Conservation (phyloP, 2,329 filamentous ascomycete species). For the Uncinocarpus reesii region DNA sequence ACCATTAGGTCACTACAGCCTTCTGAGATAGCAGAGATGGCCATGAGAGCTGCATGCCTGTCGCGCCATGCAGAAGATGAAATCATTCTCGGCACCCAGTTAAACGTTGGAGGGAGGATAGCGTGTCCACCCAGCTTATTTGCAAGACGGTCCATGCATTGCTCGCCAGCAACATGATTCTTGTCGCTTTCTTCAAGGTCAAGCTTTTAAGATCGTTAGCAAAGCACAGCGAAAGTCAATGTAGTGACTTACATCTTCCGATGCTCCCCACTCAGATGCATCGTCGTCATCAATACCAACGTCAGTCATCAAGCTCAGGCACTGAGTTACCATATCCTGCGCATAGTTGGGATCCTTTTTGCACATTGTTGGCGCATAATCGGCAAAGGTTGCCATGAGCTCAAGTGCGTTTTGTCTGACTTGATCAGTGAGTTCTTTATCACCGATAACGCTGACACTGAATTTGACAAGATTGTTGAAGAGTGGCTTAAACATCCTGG, state of each 20-base stretch:
- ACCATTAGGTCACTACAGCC: slow-evolving; percentile 94
- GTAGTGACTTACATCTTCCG: slow-evolving; percentile 63
- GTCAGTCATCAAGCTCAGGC: slow-evolving; percentile 94
- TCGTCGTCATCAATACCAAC: slow-evolving; percentile 91
- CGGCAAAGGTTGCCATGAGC: slow-evolving; percentile 95
- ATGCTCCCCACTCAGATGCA: slow-evolving; percentile 81
- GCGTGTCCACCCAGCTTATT: slow-evolving; percentile 93
- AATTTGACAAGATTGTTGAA: slow-evolving; percentile 91
- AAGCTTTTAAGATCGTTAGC: slow-evolving; percentile 44
- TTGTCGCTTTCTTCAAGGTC: slow-evolving; percentile 93
- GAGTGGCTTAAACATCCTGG: slow-evolving; percentile 94
- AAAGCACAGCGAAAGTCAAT: not conserved
- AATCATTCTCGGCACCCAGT: slow-evolving; percentile 97
- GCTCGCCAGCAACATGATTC: slow-evolving; percentile 95
- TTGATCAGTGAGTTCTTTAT: slow-evolving; percentile 85
- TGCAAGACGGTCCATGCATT: slow-evolving; percentile 93
- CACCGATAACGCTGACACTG: slow-evolving; percentile 83
- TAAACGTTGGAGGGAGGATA: slow-evolving; percentile 87
- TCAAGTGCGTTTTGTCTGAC: slow-evolving; percentile 91
- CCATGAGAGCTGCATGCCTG: slow-evolving; percentile 93
- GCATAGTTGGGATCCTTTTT: slow-evolving; percentile 88
- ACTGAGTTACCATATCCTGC: slow-evolving; percentile 95
- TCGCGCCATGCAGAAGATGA: slow-evolving; percentile 89
- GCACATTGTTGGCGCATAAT: slow-evolving; percentile 89
- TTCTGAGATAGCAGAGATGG: slow-evolving; percentile 95